Evolutionary conservation across 352 stramenopile genomes (phyloP).

Genomic region (Peronospora farinosa): DNA sequence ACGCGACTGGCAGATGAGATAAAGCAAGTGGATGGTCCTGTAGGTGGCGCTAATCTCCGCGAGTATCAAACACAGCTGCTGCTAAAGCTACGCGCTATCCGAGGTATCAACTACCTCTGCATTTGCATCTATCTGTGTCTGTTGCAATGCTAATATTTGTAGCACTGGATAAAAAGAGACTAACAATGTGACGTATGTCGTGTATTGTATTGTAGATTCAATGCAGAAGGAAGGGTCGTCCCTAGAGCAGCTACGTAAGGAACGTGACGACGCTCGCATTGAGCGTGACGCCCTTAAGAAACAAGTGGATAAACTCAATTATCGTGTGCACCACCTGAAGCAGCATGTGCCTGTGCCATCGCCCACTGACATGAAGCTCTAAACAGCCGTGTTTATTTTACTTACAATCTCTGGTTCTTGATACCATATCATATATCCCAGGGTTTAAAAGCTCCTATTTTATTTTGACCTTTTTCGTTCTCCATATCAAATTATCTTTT

Average conservation of each 20-base stretch:
- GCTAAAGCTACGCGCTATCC: constrained; percentile 50
- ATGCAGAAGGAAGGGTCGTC: constrained; percentile 59
- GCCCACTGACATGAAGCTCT: constrained; percentile 21
- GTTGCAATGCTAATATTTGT: neutral
- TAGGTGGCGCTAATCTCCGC: constrained; percentile 55
- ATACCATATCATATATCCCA: neutral
- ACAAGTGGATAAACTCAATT: constrained; percentile 76
- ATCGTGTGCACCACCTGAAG: constrained; percentile 71
- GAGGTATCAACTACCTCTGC: constrained; percentile 20
- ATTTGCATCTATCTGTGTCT: neutral
- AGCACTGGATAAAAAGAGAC: neutral
- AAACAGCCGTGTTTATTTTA: neutral
- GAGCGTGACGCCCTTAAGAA: constrained; percentile 61
- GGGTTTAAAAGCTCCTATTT: neutral
- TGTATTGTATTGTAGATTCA: constrained; percentile 34
- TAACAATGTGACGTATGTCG: neutral
- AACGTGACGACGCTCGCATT: constrained; percentile 47
- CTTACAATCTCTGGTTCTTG: constrained; percentile 2
- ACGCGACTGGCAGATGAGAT: constrained; percentile 31
- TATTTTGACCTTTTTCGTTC: neutral
- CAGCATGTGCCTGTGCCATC: constrained; percentile 51
- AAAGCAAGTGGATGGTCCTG: constrained; percentile 43
- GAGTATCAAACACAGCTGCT: constrained; percentile 66
- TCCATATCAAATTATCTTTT: neutral
- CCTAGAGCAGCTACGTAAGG: constrained; percentile 50